Evolutionary conservation across 306 rosid species (phyloP).

Genomic region (Quercus agrifolia): DNA sequence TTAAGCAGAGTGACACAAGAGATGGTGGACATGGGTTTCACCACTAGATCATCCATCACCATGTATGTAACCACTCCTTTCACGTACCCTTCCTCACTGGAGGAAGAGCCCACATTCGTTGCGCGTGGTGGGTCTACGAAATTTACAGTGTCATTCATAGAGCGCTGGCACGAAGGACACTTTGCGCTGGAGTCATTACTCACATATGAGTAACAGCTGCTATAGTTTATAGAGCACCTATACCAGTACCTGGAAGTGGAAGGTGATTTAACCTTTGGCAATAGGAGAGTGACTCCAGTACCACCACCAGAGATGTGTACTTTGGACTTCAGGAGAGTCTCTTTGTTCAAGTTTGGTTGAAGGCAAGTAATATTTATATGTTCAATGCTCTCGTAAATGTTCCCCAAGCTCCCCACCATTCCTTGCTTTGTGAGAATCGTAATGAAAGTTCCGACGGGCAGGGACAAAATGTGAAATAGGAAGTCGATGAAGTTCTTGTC

Average conservation of each 20-base stretch:
- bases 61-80: slow-evolving; percentile 27
- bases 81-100: slow-evolving; percentile 16
- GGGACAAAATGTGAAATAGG: slow-evolving; percentile 8
- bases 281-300: too few relatives aligned
- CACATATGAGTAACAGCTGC: too few relatives aligned
- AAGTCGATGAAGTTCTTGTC: slow-evolving; percentile 7
- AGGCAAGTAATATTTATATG: neutral
- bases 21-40: slow-evolving; percentile 25
- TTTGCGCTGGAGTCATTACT: neutral
- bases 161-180: neutral
- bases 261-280: too few relatives aligned
- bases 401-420: neutral
- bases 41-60: slow-evolving; percentile 35
- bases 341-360: neutral
- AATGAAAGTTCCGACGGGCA: slow-evolving; percentile 10
- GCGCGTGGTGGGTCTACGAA: neutral
- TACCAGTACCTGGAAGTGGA: too few relatives aligned
- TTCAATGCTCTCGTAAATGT: neutral
- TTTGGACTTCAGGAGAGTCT: too few relatives aligned
- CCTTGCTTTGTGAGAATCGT: neutral
- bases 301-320: too few relatives aligned
- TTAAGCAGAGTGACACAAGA: slow-evolving; percentile 6
- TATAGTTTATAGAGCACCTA: too few relatives aligned
- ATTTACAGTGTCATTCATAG: accelerated
- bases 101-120: neutral